Conservation (phyloP, 2,329 filamentous ascomycete species). For the Capronia americana region DNA sequence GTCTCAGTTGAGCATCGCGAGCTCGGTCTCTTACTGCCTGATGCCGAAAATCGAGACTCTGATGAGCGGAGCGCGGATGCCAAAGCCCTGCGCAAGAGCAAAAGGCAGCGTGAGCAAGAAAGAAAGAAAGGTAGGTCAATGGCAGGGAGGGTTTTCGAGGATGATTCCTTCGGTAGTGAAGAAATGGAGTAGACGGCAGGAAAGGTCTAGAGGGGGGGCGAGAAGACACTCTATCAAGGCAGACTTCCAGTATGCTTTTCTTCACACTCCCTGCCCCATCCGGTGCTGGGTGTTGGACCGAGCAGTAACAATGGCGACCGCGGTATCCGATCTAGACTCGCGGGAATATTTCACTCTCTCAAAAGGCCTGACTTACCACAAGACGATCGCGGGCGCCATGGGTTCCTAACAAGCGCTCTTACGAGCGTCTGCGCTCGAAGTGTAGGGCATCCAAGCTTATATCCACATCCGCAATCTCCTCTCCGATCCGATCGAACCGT, state of each 20-base stretch:
- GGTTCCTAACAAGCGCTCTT: too few relatives aligned
- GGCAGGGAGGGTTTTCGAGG: not conserved
- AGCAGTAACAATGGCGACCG: not conserved
- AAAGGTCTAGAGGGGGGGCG: too few relatives aligned
- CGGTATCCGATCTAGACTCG: not conserved
- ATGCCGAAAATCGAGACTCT: not conserved
- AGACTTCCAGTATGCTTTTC: not conserved
- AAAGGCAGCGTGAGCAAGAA: conserved; percentile 15
- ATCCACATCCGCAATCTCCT: too few relatives aligned
- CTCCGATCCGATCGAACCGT: not conserved
- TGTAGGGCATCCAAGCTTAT: too few relatives aligned
- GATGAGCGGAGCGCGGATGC: not conserved
- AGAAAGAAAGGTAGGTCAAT: conserved; percentile 21
- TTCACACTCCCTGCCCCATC: too few relatives aligned
- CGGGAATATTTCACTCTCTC: not conserved
- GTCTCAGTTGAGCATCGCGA: conserved; percentile 31
- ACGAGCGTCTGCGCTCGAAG: too few relatives aligned
- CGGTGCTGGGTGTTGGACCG: too few relatives aligned
- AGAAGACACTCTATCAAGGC: too few relatives aligned
- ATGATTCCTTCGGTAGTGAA: conserved; percentile 2
- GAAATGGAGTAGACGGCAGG: not conserved
- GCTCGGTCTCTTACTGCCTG: not conserved
- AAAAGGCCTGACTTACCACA: not conserved
- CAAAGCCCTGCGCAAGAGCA: conserved; percentile 5
- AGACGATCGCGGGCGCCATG: not conserved